Conservation (phyloP, 306 rosid species). For the Clitoria ternatea region DNA sequence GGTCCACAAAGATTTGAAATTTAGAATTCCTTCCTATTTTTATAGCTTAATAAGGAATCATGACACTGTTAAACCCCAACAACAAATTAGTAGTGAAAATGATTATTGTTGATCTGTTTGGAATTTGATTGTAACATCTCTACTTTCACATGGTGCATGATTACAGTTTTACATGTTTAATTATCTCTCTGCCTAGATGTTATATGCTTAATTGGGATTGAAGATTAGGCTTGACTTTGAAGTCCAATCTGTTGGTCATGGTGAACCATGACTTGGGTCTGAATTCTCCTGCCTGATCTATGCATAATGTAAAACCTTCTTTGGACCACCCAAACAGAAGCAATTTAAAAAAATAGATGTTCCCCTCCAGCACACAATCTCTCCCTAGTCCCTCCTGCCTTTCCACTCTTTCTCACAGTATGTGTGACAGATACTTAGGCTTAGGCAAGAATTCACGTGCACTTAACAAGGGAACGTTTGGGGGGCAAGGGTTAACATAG, state of each 20-base stretch:
- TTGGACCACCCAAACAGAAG: constrained; percentile 34
- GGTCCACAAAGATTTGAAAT: constrained; percentile 2
- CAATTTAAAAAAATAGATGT: constrained; percentile 29
- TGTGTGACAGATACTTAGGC: not conserved
- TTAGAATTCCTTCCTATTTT: constrained; percentile 18
- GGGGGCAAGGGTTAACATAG: not conserved
- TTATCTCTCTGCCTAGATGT: constrained; percentile 34
- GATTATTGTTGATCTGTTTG: constrained; percentile 31
- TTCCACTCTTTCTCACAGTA: not conserved
- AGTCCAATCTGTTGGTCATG: constrained; percentile 28
- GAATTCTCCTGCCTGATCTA: constrained; percentile 25
- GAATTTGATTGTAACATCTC: constrained; percentile 35
- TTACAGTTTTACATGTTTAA: constrained; percentile 47
- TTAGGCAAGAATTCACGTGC: not conserved
- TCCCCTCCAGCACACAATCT: constrained; percentile 33
- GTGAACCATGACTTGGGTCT: constrained; percentile 28
- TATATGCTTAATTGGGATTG: constrained; percentile 38
- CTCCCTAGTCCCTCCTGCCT: not conserved
- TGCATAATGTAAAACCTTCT: constrained; percentile 23
- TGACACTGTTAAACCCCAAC: not conserved
- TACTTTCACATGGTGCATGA: constrained; percentile 36
- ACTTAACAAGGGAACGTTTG: constrained; percentile 7
- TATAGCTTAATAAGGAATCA: constrained; percentile 16
- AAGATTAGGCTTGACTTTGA: constrained; percentile 24
- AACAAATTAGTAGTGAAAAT: constrained; percentile 13